Percentiles rank a stretch among this genome's conserved stretches.
phyloP scores from a whole-genome alignment of 331 rosid genomes.

The Quercus tomentella region DNA sequence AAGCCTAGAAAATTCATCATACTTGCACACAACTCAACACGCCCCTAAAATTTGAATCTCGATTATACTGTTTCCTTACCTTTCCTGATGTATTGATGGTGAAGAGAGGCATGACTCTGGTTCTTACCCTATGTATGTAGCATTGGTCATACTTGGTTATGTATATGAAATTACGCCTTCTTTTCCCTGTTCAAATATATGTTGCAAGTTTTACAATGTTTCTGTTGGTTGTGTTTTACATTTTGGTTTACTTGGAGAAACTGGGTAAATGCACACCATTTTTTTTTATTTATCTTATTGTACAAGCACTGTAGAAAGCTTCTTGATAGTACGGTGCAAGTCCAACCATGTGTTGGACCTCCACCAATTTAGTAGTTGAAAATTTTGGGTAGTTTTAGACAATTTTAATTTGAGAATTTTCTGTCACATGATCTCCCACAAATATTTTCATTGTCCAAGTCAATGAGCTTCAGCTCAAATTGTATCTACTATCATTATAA shows the following conservation, averaged over 20 bases:
- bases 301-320: background rate
- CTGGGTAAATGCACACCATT: background rate
- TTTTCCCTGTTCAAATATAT: background rate
- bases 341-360: background rate
- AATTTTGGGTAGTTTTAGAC: background rate
- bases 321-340: background rate
- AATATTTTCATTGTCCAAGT: too few relatives aligned
- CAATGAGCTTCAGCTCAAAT: too few relatives aligned
- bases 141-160: background rate
- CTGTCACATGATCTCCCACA: too few relatives aligned
- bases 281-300: background rate
- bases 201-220: background rate
- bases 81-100: background rate
- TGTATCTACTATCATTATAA: too few relatives aligned
- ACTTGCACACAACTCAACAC: conserved; percentile 1
- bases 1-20: background rate
- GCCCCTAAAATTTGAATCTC: background rate
- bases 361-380: background rate
- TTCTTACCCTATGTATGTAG: background rate
- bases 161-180: background rate
- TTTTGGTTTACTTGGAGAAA: background rate
- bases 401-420: background rate
- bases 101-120: background rate
- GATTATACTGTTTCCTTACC: background rate
- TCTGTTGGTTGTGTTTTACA: background rate